phyloP scores from a whole-genome alignment of 306 rosid genomes.

The Urtica urens region DNA sequence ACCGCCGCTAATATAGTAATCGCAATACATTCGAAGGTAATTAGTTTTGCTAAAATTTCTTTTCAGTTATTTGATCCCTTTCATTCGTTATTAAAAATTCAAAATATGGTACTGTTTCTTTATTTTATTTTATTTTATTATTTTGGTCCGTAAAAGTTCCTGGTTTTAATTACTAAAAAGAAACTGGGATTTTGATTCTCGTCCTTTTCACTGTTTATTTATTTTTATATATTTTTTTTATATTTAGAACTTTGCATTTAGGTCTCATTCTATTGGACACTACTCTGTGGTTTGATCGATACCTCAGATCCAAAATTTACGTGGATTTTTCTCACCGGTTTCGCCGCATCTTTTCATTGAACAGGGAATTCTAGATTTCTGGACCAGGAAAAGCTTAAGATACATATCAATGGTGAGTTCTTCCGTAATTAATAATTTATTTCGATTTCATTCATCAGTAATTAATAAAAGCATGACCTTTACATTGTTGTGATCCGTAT shows the following conservation, averaged over 20 bases:
- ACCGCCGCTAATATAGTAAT: no score
- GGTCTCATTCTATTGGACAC: slow-evolving; percentile 5
- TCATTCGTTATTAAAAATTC: not conserved
- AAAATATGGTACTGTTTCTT: slow-evolving; percentile 2
- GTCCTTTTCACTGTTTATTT: slow-evolving; percentile 2
- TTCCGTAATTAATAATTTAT: not conserved
- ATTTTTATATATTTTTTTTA: not conserved
- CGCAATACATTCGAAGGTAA: no score
- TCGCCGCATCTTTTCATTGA: slow-evolving; percentile 16
- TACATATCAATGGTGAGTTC: slow-evolving; percentile 54
- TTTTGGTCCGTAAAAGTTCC: not conserved
- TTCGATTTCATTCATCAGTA: not conserved
- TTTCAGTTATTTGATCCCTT: no score
- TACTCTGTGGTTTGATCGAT: slow-evolving; percentile 5
- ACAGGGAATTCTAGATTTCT: slow-evolving; percentile 53
- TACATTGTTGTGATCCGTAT: slow-evolving; percentile 21
- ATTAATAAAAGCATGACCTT: not conserved
- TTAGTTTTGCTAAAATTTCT: no score
- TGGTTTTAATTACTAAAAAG: not conserved
- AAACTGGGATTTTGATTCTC: slow-evolving; percentile 21
- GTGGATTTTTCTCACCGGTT: slow-evolving; percentile 25
- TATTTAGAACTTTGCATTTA: slow-evolving; percentile 17
- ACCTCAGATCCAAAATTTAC: slow-evolving; percentile 30
- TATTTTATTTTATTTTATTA: slow-evolving; percentile 3
- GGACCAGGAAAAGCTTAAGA: slow-evolving; percentile 20